Evolutionary conservation across 768 basidiomycete species (phyloP).

Genomic region (Dentipellis fragilis): DNA sequence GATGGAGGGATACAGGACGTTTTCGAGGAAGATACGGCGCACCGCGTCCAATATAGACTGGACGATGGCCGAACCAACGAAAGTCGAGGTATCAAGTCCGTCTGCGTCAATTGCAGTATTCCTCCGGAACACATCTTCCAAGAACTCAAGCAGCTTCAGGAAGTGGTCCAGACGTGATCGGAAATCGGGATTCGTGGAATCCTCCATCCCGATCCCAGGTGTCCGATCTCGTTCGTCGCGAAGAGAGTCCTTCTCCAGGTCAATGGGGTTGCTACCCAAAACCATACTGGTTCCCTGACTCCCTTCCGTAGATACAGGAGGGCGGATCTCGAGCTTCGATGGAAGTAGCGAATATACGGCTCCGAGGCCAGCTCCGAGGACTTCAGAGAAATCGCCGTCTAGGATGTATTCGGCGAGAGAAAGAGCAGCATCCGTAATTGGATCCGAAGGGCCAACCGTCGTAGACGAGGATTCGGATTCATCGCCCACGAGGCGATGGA

Average conservation of each 20-base stretch:
- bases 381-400: constrained; percentile 98
- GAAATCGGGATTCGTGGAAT: constrained; percentile 67
- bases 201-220: constrained; percentile 60
- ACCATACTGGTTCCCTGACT: constrained; percentile 49
- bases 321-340: constrained; percentile 67
- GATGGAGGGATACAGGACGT: constrained; percentile 86
- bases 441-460: constrained; percentile 33
- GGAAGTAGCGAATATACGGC: constrained; percentile 91
- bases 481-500: constrained; percentile 29
- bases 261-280: constrained; percentile 53
- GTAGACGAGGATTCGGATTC: constrained; percentile 20
- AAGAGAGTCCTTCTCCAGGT: constrained; percentile 46
- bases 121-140: constrained; percentile 79
- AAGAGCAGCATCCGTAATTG: constrained; percentile 75
- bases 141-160: constrained; percentile 81
- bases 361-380: constrained; percentile 84
- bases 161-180: constrained; percentile 77
- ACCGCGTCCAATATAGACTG: constrained; percentile 78
- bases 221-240: constrained; percentile 40
- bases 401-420: constrained; percentile 89
- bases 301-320: constrained; percentile 29
- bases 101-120: constrained; percentile 36
- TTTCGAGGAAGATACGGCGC: constrained; percentile 81
- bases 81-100: constrained; percentile 46
- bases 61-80: constrained; percentile 74